A percentile compares a stretch with the other conserved stretches of the same genome.
Conservation (phyloP, 306 rosid species). For the Geum urbanum region DNA sequence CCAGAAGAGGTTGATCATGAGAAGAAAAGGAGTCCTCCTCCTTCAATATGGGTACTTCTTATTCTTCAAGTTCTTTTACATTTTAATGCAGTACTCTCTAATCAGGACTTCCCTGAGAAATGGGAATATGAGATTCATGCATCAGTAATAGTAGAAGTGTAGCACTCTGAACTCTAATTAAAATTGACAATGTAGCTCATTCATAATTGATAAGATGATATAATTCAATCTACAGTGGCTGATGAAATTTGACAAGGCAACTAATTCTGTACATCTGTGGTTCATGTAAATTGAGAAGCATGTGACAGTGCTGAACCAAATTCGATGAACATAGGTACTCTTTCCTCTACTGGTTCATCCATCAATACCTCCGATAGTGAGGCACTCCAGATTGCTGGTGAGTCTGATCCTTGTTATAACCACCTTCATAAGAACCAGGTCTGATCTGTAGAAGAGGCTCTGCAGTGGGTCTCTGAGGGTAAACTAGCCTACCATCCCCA, state of each 20-base stretch:
- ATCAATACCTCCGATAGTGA: constrained; percentile 15
- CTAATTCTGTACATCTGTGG: not conserved
- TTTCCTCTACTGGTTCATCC: constrained; percentile 19
- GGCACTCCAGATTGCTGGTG: constrained; percentile 35
- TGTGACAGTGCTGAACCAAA: not conserved
- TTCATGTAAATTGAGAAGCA: not conserved
- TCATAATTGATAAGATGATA: not conserved
- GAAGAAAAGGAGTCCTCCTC: too few relatives aligned
- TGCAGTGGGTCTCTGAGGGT: constrained; percentile 22
- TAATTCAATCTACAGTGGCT: not conserved
- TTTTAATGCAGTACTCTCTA: not conserved
- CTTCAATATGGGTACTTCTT: too few relatives aligned
- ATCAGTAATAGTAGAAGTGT: too few relatives aligned
- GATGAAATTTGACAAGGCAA: not conserved
- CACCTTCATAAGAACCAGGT: constrained; percentile 28
- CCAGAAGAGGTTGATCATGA: too few relatives aligned
- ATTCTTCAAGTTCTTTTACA: too few relatives aligned
- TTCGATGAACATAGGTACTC: not conserved
- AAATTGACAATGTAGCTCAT: too few relatives aligned
- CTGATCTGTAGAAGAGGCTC: constrained; percentile 23
- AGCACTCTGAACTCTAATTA: too few relatives aligned
- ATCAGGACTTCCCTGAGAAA: not conserved
- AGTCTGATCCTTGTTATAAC: constrained; percentile 36
- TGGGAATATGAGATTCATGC: not conserved
- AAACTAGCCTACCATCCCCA: constrained; percentile 34